Conservation (phyloP, 306 rosid genomes). For the Canavalia gladiata region DNA sequence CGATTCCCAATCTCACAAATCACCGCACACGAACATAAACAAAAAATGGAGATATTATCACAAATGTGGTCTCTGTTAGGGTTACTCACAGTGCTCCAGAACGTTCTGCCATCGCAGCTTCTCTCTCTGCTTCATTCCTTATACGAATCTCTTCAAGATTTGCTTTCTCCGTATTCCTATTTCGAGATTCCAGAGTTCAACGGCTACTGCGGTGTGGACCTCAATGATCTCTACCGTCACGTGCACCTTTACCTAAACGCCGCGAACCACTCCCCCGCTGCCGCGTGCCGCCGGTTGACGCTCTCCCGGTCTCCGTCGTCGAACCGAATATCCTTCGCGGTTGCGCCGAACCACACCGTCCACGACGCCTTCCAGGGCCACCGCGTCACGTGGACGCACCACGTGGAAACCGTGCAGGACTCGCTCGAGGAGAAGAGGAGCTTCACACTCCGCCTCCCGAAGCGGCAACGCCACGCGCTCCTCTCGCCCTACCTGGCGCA, state of each 20-base stretch:
- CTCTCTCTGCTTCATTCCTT: conserved; percentile 79
- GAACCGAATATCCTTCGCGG: conserved; percentile 72
- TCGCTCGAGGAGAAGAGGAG: conserved; percentile 82
- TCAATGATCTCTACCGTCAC: conserved; percentile 87
- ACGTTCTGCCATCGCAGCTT: conserved; percentile 83
- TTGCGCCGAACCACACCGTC: conserved; percentile 85
- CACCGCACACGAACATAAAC: not conserved
- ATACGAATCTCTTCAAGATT: conserved; percentile 78
- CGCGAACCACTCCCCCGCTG: conserved; percentile 55
- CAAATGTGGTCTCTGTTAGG: conserved; percentile 92
- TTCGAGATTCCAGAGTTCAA: conserved; percentile 88
- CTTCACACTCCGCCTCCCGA: conserved; percentile 83
- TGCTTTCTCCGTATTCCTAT: conserved; percentile 79
- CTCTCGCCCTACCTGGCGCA: conserved; percentile 71
- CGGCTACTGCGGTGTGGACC: conserved; percentile 88
- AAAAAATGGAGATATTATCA: conserved; percentile 78
- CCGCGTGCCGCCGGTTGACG: conserved; percentile 67
- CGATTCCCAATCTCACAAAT: conserved; percentile 2
- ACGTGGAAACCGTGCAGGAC: conserved; percentile 83
- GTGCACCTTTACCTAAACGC: conserved; percentile 84
- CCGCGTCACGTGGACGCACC: conserved; percentile 78
- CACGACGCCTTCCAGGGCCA: conserved; percentile 68
- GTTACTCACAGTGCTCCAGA: conserved; percentile 81
- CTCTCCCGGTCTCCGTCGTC: conserved; percentile 90
- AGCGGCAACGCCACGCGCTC: conserved; percentile 73